Evolutionary conservation across 148 eudicot genomes (phyloP).

Genomic region (Heliosperma pusillum): DNA sequence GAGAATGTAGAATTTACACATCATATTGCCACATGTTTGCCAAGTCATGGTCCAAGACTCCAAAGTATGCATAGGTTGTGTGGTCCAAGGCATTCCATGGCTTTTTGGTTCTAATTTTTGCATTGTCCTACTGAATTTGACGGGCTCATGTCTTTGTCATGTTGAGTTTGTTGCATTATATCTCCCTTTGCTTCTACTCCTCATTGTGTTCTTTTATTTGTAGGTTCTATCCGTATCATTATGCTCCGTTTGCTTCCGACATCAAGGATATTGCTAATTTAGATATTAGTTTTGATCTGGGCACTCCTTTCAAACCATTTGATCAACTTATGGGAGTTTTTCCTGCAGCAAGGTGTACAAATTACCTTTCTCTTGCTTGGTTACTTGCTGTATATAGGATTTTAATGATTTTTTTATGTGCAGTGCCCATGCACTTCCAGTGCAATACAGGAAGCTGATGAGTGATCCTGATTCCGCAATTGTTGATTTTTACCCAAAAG

Average conservation of each 20-base stretch:
- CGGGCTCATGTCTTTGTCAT: not conserved
- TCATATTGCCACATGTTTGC: not conserved
- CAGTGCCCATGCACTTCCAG: slow-evolving; percentile 97
- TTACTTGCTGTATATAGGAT: slow-evolving; percentile 12
- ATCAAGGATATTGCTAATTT: slow-evolving; percentile 61
- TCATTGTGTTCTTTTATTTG: slow-evolving; percentile 15
- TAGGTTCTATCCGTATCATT: slow-evolving; percentile 99
- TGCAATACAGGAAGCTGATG: slow-evolving; percentile 80
- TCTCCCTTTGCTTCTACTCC: slow-evolving; percentile 3
- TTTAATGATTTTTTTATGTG: slow-evolving; percentile 35
- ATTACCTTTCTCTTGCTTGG: slow-evolving; percentile 12
- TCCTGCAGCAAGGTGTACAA: slow-evolving; percentile 88
- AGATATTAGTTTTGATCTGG: slow-evolving; percentile 74
- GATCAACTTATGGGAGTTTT: slow-evolving; percentile 94
- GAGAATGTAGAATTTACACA: no score
- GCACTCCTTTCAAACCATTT: slow-evolving; percentile 91
- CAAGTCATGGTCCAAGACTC: not conserved
- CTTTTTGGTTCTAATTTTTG: not conserved
- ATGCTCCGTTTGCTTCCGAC: slow-evolving; percentile 99
- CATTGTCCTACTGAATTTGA: slow-evolving; percentile 3
- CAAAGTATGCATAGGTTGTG: not conserved
- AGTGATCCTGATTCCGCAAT: slow-evolving; percentile 78
- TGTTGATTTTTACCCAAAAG: slow-evolving; percentile 86
- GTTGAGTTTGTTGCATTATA: not conserved
- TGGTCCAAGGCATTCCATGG: not conserved